Conservation (phyloP, 495 filamentous ascomycete species). For the Podospora anserina region DNA sequence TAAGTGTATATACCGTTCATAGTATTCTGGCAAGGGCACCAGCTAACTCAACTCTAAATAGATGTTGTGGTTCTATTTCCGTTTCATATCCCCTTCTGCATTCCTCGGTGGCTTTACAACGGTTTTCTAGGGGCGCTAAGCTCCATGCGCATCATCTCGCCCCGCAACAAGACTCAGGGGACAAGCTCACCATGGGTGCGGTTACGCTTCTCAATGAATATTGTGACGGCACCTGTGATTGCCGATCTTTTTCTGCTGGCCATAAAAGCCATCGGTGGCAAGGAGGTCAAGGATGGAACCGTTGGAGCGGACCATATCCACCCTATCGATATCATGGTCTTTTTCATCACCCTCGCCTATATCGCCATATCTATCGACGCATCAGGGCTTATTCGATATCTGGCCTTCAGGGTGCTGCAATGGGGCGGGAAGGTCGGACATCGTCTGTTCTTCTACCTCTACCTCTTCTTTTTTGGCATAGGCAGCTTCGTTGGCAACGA, state of each 20-base stretch:
- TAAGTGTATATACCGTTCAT: slow-evolving; percentile 35
- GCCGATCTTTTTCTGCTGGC: slow-evolving; percentile 64
- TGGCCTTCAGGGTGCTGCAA: slow-evolving; percentile 66
- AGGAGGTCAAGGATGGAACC: slow-evolving; percentile 61
- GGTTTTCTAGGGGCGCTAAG: slow-evolving; percentile 41
- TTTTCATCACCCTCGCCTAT: slow-evolving; percentile 69
- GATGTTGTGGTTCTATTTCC: slow-evolving; percentile 64
- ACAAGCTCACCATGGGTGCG: slow-evolving; percentile 26
- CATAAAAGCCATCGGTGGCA: slow-evolving; percentile 57
- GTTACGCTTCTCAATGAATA: slow-evolving; percentile 59
- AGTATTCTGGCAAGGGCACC: background rate
- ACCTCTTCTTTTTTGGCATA: slow-evolving; percentile 64
- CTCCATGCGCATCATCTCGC: slow-evolving; percentile 49
- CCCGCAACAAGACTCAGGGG: slow-evolving; percentile 29
- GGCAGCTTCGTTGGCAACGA: slow-evolving; percentile 66
- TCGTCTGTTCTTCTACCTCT: slow-evolving; percentile 64
- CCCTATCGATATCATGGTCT: slow-evolving; percentile 62
- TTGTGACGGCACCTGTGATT: slow-evolving; percentile 61
- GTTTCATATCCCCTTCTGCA: slow-evolving; percentile 55
- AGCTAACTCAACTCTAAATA: slow-evolving; percentile 21
- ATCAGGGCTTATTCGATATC: slow-evolving; percentile 61
- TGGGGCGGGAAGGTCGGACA: slow-evolving; percentile 59
- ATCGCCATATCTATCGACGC: slow-evolving; percentile 72
- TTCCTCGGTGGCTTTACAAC: slow-evolving; percentile 49
- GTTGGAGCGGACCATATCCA: slow-evolving; percentile 57